Conservation (phyloP, 495 filamentous ascomycete species). For the Immersiella caudata region DNA sequence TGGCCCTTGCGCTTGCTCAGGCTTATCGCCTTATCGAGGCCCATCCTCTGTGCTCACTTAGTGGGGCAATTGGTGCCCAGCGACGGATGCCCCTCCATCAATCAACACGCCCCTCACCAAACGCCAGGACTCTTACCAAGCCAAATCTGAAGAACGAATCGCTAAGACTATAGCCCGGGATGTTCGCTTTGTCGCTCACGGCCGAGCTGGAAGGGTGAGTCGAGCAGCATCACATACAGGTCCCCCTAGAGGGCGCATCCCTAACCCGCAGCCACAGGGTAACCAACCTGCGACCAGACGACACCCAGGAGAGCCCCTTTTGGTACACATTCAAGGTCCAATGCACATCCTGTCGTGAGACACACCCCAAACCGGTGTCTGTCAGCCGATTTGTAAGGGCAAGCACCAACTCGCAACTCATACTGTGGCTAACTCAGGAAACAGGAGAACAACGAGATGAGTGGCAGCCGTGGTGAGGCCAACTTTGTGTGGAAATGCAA, state of each 20-base stretch:
- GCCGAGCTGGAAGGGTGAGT: constrained; percentile 74
- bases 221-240: constrained; percentile 15
- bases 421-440: neutral
- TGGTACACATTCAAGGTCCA: constrained; percentile 97
- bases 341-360: constrained; percentile 92
- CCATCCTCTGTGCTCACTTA: neutral
- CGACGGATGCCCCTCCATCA: constrained; percentile 2
- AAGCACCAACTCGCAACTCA: neutral
- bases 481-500: constrained; percentile 99
- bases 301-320: constrained; percentile 78
- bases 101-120: neutral
- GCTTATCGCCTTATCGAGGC: constrained; percentile 6
- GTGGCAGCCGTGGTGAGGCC: constrained; percentile 88
- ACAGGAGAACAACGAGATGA: constrained; percentile 83
- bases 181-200: constrained; percentile 77
- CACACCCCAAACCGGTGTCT: constrained; percentile 82
- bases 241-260: constrained; percentile 13
- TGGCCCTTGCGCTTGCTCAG: constrained; percentile 6
- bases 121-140: neutral
- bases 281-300: constrained; percentile 81
- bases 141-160: neutral
- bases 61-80: neutral
- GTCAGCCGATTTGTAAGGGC: constrained; percentile 83
- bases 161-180: constrained; percentile 36
- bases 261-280: constrained; percentile 60